A percentile compares a stretch with the other conserved stretches of the same genome.
These are phyloP conservation scores for Trichophaea hybrida DNA, from an alignment of 2,329 filamentous ascomycete genomes.

Conservation along the genomic window DNA sequence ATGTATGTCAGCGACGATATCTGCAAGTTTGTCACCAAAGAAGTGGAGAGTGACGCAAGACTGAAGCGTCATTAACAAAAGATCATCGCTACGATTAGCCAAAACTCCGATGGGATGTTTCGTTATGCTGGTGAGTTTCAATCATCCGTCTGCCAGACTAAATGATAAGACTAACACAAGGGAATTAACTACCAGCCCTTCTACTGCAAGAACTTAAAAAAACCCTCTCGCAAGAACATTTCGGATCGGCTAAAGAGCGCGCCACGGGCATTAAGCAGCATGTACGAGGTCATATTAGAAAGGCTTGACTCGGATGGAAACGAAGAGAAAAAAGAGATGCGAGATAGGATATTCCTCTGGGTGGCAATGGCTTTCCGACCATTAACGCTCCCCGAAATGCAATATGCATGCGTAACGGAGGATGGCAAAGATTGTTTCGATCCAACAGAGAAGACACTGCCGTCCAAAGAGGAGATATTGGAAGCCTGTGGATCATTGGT, in stretches of 20 bases:
- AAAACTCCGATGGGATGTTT: constrained; percentile 1
- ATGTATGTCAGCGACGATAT: not conserved
- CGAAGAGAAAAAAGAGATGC: not conserved
- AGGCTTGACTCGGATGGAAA: not conserved
- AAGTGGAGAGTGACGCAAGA: not conserved
- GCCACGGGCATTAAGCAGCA: not conserved
- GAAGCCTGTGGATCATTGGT: not conserved
- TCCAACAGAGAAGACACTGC: not conserved
- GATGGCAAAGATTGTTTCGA: not conserved
- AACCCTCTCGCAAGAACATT: not conserved
- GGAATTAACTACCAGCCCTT: not conserved
- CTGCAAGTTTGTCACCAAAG: not conserved
- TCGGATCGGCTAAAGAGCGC: not conserved
- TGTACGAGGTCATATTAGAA: constrained; percentile 2
- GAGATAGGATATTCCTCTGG: not conserved
- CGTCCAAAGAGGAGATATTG: not conserved
- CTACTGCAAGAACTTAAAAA: not conserved
- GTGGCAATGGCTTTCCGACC: constrained; percentile 1
- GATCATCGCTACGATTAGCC: not conserved
- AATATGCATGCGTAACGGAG: not conserved
- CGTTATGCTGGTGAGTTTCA: not conserved
- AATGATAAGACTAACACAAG: not conserved
- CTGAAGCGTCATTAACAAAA: not conserved
- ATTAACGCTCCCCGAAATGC: not conserved
- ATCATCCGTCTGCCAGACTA: not conserved